Base-by-base conservation (phyloP, 805 yeast species). In the Candida saitoana region DNA sequence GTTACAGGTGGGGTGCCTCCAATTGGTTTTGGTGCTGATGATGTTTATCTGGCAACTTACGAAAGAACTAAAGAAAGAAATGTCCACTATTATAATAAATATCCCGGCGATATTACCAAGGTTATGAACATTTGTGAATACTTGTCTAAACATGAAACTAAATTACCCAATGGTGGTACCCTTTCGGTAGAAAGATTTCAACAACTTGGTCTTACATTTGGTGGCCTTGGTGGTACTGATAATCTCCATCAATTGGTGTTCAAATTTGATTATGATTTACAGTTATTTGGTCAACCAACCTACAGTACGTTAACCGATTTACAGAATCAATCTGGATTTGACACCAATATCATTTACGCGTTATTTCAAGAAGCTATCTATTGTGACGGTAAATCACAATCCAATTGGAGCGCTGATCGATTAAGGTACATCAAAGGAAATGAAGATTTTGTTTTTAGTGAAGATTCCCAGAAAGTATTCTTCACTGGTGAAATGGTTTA, bases 1-100 rank as follows among this genome's bases (percentile, higher is more conserved):
- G 55, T 78, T 18, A 71, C 84, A 1, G 84, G 82, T 1, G 84
- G 84, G 4, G 64, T 79, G 11, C 83, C 84, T 2, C 83, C 84
- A 1, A 53, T 79, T 14, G 63, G 62, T 4, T 52, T 49, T 24
- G 49, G 63, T 1, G 68, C 76, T 4, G 77, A 72, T 38, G 71
- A 72, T 30, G 81, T 79, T 6, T 76, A 78, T 48, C 41, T 44
- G 8, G 74, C 73, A 2, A 74, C 82, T 3, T 76, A 70, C 45
- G 48, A 60, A 24, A 56, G 77, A 15, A 73, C 80, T 1, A 60
- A 43, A 15, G 77, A 75, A 39, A 56, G 82, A 38, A 78, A 79
- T 50, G 43, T 49, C 15, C 76, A 68, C 35, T 77, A 65, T 51
- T 79, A 73, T 52, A 43, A 51, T 3, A 73, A 70, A 50, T 79